Evolutionary conservation across 352 stramenopile genomes (phyloP), one percentile per base, ranked within the genome.

Genomic region (Stramenopiles sp.): DNA sequence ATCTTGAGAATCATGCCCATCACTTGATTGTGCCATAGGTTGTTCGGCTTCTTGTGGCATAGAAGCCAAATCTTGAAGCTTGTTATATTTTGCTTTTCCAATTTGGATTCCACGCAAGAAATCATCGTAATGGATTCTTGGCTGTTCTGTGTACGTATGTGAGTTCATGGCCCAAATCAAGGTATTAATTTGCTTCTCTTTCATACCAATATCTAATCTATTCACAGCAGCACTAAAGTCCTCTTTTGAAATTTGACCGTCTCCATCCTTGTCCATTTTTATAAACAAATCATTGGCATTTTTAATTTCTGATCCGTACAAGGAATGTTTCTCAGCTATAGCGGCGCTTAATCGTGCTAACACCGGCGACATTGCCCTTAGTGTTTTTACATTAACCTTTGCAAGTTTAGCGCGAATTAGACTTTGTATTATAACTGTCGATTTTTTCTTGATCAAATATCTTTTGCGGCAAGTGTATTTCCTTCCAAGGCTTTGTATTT

Each of bases 201-300:
- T 14, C 71, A 78, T 78, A 33, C 71, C 71, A 14, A 78, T 78
- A 33, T 78, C 71, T 14, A 78, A 14, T 78, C 71, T 78, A 78
- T 78, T 33, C 22, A 78, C 31, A 33, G 30, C 71, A 33, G 4
- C 30, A 33, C 4, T 4, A 78, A 78, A 78, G 14, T 78, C 71
- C 4, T 14, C 22, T 8, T 33, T 33, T 4, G 71, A 78, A 14
- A 78, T 78, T 78, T 78, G 4, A 4, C 71, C 71, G 22, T 78
- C 71, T 31, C 71, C 71, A 78, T 78, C 71, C 14, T 78, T 78
- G 22, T 78, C 71, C 71, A 78, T 78, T 33, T 78, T 78, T 8
- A 78, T 14, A 78, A 78, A 78, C 14, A 78, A 78, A 78, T 78
- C 71, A 31, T 78, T 31, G 8, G 4, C 4, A 78, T 78, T 14